phyloP scores from a whole-genome alignment of 1,139 yeast species.

The Pichia sp. region DNA sequence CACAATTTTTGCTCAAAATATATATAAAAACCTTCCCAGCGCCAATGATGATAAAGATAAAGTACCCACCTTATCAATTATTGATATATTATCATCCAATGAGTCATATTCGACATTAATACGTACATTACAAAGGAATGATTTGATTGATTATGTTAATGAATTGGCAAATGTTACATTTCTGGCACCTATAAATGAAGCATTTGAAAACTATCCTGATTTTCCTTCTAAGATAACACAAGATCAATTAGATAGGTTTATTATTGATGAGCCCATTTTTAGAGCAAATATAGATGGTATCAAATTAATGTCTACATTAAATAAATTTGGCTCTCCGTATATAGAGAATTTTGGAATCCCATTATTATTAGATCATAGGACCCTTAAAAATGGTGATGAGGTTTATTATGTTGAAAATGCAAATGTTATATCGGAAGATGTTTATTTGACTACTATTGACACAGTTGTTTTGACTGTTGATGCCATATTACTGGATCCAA shows the following conservation, averaged over 20 bases:
- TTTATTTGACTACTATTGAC: constrained; percentile 60
- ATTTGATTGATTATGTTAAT: constrained; percentile 64
- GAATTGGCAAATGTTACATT: constrained; percentile 62
- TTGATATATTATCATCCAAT: constrained; percentile 69
- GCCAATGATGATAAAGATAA: neutral
- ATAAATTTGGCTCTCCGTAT: constrained; percentile 17
- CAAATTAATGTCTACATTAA: constrained; percentile 21
- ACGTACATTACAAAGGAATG: constrained; percentile 57
- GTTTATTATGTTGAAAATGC: constrained; percentile 40
- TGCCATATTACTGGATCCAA: constrained; percentile 32
- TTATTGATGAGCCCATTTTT: constrained; percentile 26
- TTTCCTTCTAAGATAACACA: constrained; percentile 8
- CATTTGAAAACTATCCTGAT: constrained; percentile 37
- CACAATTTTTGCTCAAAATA: neutral
- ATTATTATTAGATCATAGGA: constrained; percentile 21
- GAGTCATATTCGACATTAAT: constrained; percentile 70
- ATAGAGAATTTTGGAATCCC: constrained; percentile 21
- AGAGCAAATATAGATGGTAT: constrained; percentile 28
- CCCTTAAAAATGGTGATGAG: constrained; percentile 12
- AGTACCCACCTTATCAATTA: constrained; percentile 46
- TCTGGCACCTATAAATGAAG: constrained; percentile 82
- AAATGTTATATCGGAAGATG: constrained; percentile 56
- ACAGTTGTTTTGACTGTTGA: constrained; percentile 74
- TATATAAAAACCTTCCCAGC: neutral
- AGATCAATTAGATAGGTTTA: constrained; percentile 22